Evolutionary conservation across 805 yeast species (phyloP).

Genomic region (Cyberlindnera nakhonratchasimensis): DNA sequence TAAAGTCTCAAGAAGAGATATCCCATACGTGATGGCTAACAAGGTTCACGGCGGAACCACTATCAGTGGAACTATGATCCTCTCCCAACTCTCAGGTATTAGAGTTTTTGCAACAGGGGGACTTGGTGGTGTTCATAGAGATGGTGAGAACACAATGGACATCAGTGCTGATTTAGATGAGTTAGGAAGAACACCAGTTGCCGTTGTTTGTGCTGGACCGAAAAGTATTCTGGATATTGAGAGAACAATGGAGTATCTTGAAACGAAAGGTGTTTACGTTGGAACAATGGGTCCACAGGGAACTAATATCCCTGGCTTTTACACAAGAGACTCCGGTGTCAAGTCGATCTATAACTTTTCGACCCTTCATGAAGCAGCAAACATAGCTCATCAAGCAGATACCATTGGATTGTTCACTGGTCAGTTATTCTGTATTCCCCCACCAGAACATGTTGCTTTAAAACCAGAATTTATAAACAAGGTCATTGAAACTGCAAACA

Average conservation of each 20-base stretch:
- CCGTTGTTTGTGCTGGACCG: constrained; percentile 93
- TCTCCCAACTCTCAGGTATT: constrained; percentile 72
- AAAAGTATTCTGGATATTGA: constrained; percentile 79
- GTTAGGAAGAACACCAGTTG: constrained; percentile 74
- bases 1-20: constrained; percentile 79
- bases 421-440: constrained; percentile 76
- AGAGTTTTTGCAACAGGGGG: constrained; percentile 92
- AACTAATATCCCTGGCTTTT: constrained; percentile 74
- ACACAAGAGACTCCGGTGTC: constrained; percentile 71
- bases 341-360: constrained; percentile 62
- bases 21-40: constrained; percentile 65
- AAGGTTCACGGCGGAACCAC: constrained; percentile 82
- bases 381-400: constrained; percentile 47
- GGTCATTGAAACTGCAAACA: constrained; percentile 56
- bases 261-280: constrained; percentile 88
- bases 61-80: constrained; percentile 82
- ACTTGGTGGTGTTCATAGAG: constrained; percentile 85
- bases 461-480: constrained; percentile 46
- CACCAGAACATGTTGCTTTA: constrained; percentile 63
- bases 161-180: constrained; percentile 86
- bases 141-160: constrained; percentile 73
- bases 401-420: constrained; percentile 60
- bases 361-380: constrained; percentile 58
- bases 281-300: constrained; percentile 57
- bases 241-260: constrained; percentile 79